phyloP scores from a whole-genome alignment of 352 stramenopile species.

The Plasmopara muralis region DNA sequence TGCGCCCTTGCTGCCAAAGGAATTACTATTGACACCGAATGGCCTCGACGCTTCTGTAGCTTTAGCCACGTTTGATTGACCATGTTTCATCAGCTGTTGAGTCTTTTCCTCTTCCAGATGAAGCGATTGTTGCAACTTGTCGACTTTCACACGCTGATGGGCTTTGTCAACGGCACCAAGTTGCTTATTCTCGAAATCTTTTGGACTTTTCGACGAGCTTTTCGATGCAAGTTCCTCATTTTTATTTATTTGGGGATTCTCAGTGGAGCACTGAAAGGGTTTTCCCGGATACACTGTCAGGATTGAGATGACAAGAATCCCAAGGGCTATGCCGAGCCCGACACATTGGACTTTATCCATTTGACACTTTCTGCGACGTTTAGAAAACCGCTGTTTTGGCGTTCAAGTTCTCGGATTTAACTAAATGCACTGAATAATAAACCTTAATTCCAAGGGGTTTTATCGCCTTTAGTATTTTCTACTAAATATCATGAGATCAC shows the following conservation, averaged over 20 bases:
- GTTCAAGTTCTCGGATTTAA: too few species aligned
- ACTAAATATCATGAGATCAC: too few species aligned
- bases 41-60: neutral
- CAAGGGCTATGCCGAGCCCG: constrained; percentile 31
- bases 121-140: constrained; percentile 54
- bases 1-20: constrained; percentile 17
- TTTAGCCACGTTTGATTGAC: constrained; percentile 28
- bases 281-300: constrained; percentile 48
- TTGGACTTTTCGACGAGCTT: neutral
- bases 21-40: constrained; percentile 5
- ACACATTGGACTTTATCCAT: constrained; percentile 50
- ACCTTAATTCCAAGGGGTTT: too few species aligned
- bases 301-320: constrained; percentile 34
- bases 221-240: neutral
- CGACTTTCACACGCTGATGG: constrained; percentile 32
- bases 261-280: constrained; percentile 44
- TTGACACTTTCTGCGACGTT: neutral
- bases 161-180: constrained; percentile 26
- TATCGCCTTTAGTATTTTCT: too few species aligned
- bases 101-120: constrained; percentile 41
- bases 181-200: neutral
- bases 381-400: neutral
- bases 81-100: constrained; percentile 31
- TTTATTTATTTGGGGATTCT: neutral
- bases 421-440: too few species aligned